Evolutionary conservation across 2,329 filamentous ascomycete species (phyloP).

Genomic region (Byssothecium circinans): DNA sequence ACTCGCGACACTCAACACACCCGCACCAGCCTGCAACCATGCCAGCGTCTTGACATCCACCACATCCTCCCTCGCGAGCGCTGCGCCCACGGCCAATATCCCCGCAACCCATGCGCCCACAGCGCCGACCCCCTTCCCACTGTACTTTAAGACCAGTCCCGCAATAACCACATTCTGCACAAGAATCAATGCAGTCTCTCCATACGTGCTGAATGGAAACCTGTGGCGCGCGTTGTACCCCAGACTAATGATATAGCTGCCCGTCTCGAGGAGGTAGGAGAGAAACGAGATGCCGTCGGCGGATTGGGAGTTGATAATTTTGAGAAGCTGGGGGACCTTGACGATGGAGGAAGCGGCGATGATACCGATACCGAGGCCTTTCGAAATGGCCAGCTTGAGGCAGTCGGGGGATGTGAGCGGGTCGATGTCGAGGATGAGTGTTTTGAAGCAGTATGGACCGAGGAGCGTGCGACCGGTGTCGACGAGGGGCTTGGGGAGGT

Average conservation of each 20-base stretch:
- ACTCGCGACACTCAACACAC: constrained; percentile 79
- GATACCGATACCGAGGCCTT: constrained; percentile 90
- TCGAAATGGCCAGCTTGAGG: constrained; percentile 86
- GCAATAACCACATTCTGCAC: constrained; percentile 91
- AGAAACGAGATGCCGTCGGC: constrained; percentile 85
- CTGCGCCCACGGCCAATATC: constrained; percentile 68
- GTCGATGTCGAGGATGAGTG: constrained; percentile 83
- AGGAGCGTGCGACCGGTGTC: constrained; percentile 59
- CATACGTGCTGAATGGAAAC: constrained; percentile 95
- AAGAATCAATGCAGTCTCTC: constrained; percentile 89
- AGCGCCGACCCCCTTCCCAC: constrained; percentile 61
- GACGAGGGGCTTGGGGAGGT: constrained; percentile 45
- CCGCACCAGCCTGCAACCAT: constrained; percentile 82
- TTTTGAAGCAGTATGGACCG: constrained; percentile 80
- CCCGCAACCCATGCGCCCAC: constrained; percentile 79
- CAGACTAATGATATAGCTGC: constrained; percentile 82
- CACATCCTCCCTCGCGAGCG: constrained; percentile 68
- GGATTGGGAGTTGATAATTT: constrained; percentile 79
- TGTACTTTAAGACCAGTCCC: constrained; percentile 82
- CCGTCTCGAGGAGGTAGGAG: constrained; percentile 89
- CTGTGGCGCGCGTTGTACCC: constrained; percentile 89
- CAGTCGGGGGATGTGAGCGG: constrained; percentile 71
- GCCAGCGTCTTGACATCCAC: constrained; percentile 68
- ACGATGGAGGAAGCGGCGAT: constrained; percentile 87
- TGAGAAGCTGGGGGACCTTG: constrained; percentile 96